These are phyloP conservation scores for Yamadazyma philogaea DNA, from an alignment of 805 yeast species.

Conservation along the genomic window DNA sequence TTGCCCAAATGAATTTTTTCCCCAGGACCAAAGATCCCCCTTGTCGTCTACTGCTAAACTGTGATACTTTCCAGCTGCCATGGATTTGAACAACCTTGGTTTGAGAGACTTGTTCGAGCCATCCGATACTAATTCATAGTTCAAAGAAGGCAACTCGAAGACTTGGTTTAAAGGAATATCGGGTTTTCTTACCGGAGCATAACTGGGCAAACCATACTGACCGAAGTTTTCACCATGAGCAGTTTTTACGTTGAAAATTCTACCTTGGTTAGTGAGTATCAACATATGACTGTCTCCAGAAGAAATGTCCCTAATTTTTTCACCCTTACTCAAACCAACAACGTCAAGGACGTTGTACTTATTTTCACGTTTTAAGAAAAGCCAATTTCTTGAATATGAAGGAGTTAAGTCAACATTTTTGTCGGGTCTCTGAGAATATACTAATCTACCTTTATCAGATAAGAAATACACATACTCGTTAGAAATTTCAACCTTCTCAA, in stretches of 20 bases:
- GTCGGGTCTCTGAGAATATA: conserved; percentile 28
- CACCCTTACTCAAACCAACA: conserved; percentile 18
- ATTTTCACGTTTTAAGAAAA: conserved; percentile 16
- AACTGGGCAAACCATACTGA: conserved; percentile 78
- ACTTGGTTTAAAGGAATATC: conserved; percentile 25
- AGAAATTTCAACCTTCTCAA: conserved; percentile 41
- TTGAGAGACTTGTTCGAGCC: conserved; percentile 21
- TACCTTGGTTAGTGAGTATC: conserved; percentile 56
- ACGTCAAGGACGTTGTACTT: conserved; percentile 11
- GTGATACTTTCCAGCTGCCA: conserved; percentile 75
- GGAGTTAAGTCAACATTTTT: conserved; percentile 15
- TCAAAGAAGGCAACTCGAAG: conserved; percentile 54
- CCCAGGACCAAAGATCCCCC: conserved; percentile 84
- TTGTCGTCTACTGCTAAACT: conserved; percentile 62
- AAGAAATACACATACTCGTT: conserved; percentile 48
- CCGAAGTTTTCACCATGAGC: conserved; percentile 55
- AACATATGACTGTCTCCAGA: conserved; percentile 70
- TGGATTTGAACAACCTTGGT: conserved; percentile 48
- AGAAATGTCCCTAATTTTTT: conserved; percentile 45
- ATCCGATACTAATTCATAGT: conserved; percentile 37
- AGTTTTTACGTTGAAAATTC: conserved; percentile 62
- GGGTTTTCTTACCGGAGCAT: conserved; percentile 54
- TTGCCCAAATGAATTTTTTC: conserved; percentile 82
- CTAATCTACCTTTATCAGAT: conserved; percentile 36
- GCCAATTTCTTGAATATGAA: conserved; percentile 20